Evolutionary conservation across 1,284 basidiomycete species (phyloP).

Genomic region (Puccinia triticina): DNA sequence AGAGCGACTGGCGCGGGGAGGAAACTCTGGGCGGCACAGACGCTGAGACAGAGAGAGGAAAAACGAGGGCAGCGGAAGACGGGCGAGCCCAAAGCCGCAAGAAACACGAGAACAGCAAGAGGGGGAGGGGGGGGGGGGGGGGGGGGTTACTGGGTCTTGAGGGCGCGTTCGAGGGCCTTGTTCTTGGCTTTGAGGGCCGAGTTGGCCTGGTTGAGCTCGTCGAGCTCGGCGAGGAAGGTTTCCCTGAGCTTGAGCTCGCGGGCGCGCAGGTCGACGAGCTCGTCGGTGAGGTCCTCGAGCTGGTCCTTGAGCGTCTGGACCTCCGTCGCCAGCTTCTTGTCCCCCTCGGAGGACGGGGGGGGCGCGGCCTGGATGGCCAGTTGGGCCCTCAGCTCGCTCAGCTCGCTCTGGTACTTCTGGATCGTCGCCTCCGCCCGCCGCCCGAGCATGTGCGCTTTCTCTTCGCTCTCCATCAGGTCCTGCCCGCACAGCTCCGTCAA

Average conservation of each 20-base stretch:
- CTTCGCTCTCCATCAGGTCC: slow-evolving; percentile 47
- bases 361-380: neutral
- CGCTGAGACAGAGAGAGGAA: no score
- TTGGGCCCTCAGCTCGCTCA: neutral
- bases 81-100: neutral
- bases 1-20: no score
- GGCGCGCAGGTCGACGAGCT: neutral
- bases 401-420: neutral
- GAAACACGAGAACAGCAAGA: neutral
- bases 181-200: neutral
- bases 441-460: slow-evolving; percentile 13
- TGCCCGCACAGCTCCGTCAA: neutral
- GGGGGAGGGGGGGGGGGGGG: neutral
- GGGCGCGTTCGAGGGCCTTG: neutral
- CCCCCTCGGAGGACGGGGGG: no score
- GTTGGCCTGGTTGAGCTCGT: neutral
- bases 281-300: slow-evolving; percentile 11
- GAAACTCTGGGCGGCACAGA: no score
- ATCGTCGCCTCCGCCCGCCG: neutral
- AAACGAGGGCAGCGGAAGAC: no score
- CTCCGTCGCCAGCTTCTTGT: neutral
- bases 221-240: neutral
- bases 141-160: neutral
- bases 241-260: neutral
- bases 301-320: neutral